Base-by-base conservation (phyloP, 352 stramenopile genomes). In the Phytophthora melonis region DNA sequence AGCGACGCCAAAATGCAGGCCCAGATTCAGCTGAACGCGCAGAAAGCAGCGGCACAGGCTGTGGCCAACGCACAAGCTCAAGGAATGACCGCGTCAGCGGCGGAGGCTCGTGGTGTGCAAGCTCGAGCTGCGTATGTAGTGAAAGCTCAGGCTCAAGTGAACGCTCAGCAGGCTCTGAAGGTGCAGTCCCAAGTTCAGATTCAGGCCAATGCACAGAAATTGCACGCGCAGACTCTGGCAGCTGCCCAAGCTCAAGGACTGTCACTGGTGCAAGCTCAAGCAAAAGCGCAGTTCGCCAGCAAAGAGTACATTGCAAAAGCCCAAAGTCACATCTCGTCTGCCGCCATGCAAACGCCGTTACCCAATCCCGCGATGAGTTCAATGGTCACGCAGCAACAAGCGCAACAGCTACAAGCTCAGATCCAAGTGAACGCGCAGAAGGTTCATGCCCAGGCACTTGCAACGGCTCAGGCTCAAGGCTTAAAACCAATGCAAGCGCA, bases 391-490 rank as follows among this genome's bases (percentile, higher is more conserved):
- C 88, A 93, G 66, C 90, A 97, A 45, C 89, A 97, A 63, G 90
- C 90, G 8, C 88, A 95, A 64, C 88, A 97, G 58, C 73, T 97
- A 30, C 88, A 96, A 63, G 90, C 90, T 8, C 89, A 97, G 47
- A 96, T 97, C 65, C 90, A 97, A 78, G 85, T 95, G 14, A 97
- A 97, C 59, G 91, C 90, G 27, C 90, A 97, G 56, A 97, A 96
- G 52, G 90, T 97, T 16, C 90, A 97, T 43, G 89, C 90, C 0
- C 90, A 97, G 66, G 89, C 91, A n/a, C 87, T 97, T 27, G 90
- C 90, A 19, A 90, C 89, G 13, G 91, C 91, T 5, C 90, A 97
- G 61, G 90, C 90, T 1, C 87, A 95, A 72, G 91, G 91, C 25
- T 68, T 97, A 18, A 95, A 95, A 63, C 90, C 87, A 10, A 92